Base-by-base conservation (phyloP, 2,329 filamentous ascomycete genomes). In the Diaporthe sp. region DNA sequence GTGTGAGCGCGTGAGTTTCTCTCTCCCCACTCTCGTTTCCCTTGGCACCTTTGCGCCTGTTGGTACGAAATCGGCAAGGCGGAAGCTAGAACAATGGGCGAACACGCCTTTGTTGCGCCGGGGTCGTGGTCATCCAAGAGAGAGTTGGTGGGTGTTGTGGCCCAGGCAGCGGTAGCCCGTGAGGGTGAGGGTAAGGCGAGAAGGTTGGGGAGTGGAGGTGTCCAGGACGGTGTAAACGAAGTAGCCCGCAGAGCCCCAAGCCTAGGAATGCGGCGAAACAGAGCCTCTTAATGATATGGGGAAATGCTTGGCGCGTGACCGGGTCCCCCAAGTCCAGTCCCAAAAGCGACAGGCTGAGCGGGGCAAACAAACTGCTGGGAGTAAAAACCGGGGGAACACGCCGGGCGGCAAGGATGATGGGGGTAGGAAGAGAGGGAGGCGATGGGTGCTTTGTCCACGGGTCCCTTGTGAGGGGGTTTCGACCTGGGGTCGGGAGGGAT, bases 191-290 rank as follows among this genome's bases (percentile, higher is more conserved):
- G 67, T 44, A 68, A 73, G 58, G 70, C 72, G 61, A 61, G 71
- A 55, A 34, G 71, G 53, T 25, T 72, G 73, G 73, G 55, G 73
- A 63, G 76, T 77, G 74, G 76, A 76, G 74, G 73, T 73, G 60
- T 53, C 65, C 47, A 68, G 65, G 67, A 70, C 71, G 68, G 73
- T 76, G 61, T 63, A 67, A 60, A 74, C 71, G 47, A 70, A 53
- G 72, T 57, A 65, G 75, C 68, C 75, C 75, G 74, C 76, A 77
- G 76, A 77, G 76, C 76, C 74, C 76, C 76, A 76, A 77, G 60
- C 61, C 65, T 57, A 74, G 75, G 73, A 76, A 73, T 75, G 75
- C 75, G 75, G 75, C 75, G 73, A 70, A 75, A 58, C 55, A 67
- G 75, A 76, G 73, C 73, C 71, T 74, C 74, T 72, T 60, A 67